Evolutionary conservation across 176 grass and related monocot genomes (phyloP).

Genomic region (Chrysopogon serrulatus): DNA sequence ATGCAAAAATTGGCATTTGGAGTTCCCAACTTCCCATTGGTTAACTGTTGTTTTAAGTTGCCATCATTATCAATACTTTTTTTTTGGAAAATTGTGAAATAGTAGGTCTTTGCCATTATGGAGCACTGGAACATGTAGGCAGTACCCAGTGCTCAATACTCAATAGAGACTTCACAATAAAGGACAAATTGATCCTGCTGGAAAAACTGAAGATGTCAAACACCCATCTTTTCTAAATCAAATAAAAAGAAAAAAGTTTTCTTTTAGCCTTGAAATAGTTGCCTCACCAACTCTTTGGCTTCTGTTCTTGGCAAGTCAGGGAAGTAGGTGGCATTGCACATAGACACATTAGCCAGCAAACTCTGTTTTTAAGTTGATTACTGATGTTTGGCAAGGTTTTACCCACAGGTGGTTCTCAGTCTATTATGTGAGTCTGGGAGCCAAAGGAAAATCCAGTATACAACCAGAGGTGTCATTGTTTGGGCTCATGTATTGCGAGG

Average conservation of each 20-base stretch:
- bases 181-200: not conserved
- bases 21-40: not conserved
- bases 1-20: not conserved
- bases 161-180: not conserved
- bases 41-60: not conserved
- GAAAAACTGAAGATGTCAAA: not conserved
- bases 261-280: constrained; percentile 18
- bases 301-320: not conserved
- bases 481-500: not conserved
- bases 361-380: not conserved
- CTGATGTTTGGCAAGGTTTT: not conserved
- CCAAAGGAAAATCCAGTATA: not conserved
- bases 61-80: not conserved
- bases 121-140: not conserved
- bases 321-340: not conserved
- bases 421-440: not conserved
- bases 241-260: not conserved
- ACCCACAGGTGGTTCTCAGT: not conserved
- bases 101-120: not conserved
- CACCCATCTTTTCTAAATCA: not conserved
- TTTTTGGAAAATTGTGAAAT: not conserved
- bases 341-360: not conserved
- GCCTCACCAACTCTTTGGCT: not conserved
- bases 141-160: not conserved
- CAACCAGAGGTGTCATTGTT: not conserved